Conservation (phyloP, 2,329 filamentous ascomycete species). For the Geosmithia putterillii region DNA sequence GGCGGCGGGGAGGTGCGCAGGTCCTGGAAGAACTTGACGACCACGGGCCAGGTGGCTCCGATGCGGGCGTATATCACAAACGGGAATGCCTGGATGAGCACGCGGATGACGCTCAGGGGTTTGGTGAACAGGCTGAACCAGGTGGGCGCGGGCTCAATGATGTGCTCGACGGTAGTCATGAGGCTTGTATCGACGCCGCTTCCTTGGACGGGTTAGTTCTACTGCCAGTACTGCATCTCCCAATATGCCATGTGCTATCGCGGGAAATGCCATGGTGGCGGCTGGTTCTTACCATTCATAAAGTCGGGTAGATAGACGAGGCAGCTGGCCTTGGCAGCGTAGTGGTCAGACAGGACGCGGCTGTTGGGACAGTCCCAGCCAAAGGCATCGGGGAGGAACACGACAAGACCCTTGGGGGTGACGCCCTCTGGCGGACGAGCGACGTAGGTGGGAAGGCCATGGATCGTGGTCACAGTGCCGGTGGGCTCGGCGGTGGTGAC, state of each 20-base stretch:
- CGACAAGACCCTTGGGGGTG: slow-evolving; percentile 27
- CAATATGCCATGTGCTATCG: too few relatives aligned
- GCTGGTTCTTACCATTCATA: slow-evolving; percentile 19
- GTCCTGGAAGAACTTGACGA: slow-evolving; percentile 5
- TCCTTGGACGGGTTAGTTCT: background rate
- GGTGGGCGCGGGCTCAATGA: slow-evolving; percentile 1
- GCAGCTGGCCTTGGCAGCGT: slow-evolving; percentile 28
- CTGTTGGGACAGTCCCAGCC: slow-evolving; percentile 39
- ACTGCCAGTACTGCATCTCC: too few relatives aligned
- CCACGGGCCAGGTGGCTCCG: slow-evolving; percentile 1
- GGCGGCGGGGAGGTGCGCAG: slow-evolving; percentile 4
- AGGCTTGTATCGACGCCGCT: background rate
- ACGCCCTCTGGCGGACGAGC: slow-evolving; percentile 7
- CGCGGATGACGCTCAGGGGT: slow-evolving; percentile 1
- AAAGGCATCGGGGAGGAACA: slow-evolving; percentile 40
- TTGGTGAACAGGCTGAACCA: slow-evolving; percentile 2
- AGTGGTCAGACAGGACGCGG: slow-evolving; percentile 35
- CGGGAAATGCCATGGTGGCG: background rate
- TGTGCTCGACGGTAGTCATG: slow-evolving; percentile 1
- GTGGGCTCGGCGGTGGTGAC: slow-evolving; percentile 2
- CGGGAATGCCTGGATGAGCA: background rate
- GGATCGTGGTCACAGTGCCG: slow-evolving; percentile 10
- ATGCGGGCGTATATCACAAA: slow-evolving; percentile 2
- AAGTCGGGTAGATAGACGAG: slow-evolving; percentile 40
- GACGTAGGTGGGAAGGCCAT: slow-evolving; percentile 12